Evolutionary conservation across 1,139 yeast genomes (phyloP), one percentile per base, ranked within the genome.

Genomic region (Blastobotrys serpentis): DNA sequence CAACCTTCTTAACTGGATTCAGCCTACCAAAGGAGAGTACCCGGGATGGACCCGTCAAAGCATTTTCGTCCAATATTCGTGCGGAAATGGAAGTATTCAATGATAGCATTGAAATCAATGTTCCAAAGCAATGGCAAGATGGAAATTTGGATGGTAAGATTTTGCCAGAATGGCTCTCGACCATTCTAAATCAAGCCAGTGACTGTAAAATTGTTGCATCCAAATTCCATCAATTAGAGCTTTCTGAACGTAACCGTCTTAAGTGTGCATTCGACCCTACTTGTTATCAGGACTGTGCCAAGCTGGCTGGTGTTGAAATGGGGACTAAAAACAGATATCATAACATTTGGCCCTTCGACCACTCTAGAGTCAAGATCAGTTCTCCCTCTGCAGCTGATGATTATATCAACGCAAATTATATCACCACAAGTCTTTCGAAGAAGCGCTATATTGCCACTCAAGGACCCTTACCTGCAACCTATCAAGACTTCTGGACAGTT

Each of bases 401-500:
- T 56, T 80, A 84, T 59, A 77, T 83, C 59, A 83, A 83, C 61
- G 89, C 88, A 1, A 78, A 79, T 54, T 78, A 77, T 58, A 66
- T 82, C 19, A 67, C 59, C 45, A 59, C 48, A n/a, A 54, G 53
- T 56, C 73, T 62, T 25, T 56, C 57, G 44, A 59, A 45, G 30
- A 63, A 65, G 34, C 70, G 76, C 45, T 85, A 83, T 61, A 83
- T 87, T 55, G 96, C 95, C 0, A 84, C 95, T 0, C 96, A 87
- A 57, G 96, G 94, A 0, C 96, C 96, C 1, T 66, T 87, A 36
- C 80, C 82, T 2, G 79, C 82, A 18, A 86, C 96, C 0, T 75
- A 84, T 51, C 82, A 80, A 11, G 96, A 87, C 63, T 87, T 87
- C 61, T 88, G 95, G 94, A 79, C 80, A 57, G 84, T 85, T 47